phyloP scores from a whole-genome alignment of 305 asterid species.

The Rubia tinctorum region DNA sequence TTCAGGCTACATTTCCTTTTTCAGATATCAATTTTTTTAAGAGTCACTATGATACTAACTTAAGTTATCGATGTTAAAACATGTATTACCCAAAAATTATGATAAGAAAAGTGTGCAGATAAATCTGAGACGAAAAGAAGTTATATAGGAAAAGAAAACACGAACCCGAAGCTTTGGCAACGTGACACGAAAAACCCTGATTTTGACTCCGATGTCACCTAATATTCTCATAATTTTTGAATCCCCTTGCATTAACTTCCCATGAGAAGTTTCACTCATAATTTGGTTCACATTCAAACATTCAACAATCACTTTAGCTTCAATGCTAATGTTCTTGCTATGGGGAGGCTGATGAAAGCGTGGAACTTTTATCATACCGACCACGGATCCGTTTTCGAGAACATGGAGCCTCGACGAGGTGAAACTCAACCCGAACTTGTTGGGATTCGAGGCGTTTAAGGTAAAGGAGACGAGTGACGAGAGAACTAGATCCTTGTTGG shows the following conservation, averaged over 20 bases:
- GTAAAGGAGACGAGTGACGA: slow-evolving; percentile 42
- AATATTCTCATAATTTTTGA: slow-evolving; percentile 34
- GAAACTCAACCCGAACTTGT: slow-evolving; percentile 49
- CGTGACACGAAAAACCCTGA: slow-evolving; percentile 33
- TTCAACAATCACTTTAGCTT: slow-evolving; percentile 32
- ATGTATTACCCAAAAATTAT: not conserved
- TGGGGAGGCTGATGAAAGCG: slow-evolving; percentile 62
- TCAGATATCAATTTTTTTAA: too few relatives aligned
- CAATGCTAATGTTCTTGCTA: slow-evolving; percentile 44
- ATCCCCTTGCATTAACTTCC: slow-evolving; percentile 19
- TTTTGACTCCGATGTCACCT: slow-evolving; percentile 49
- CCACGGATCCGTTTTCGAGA: slow-evolving; percentile 47
- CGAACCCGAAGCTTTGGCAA: slow-evolving; percentile 55
- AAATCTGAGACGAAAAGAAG: not conserved
- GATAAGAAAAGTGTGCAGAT: not conserved
- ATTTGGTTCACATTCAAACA: slow-evolving; percentile 43
- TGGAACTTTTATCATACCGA: slow-evolving; percentile 55
- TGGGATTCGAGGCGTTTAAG: slow-evolving; percentile 49
- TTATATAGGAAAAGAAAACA: not conserved
- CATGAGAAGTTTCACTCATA: slow-evolving; percentile 12
- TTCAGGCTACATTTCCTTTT: too few relatives aligned
- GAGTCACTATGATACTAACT: too few relatives aligned
- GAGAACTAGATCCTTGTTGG: slow-evolving; percentile 29
- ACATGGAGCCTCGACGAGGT: slow-evolving; percentile 40
- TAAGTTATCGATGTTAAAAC: too few relatives aligned